phyloP scores from a whole-genome alignment of 1,284 basidiomycete genomes.

The Paramarasmius palmivorus region DNA sequence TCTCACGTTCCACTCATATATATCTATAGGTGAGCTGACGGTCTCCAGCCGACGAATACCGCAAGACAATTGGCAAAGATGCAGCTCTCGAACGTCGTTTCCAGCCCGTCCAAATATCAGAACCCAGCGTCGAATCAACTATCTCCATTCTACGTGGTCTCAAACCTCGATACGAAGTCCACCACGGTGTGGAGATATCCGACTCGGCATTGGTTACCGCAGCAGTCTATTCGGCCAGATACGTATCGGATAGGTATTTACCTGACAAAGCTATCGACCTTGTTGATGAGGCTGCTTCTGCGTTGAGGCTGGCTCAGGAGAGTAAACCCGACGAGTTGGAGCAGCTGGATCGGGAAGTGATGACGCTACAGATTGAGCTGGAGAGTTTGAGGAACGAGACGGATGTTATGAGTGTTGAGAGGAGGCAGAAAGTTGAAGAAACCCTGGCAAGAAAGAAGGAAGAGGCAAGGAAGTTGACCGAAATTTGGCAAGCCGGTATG shows the following conservation, averaged over 20 bases:
- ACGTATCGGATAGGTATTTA: conserved; percentile 84
- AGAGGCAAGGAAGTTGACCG: conserved; percentile 63
- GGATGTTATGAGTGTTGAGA: conserved; percentile 79
- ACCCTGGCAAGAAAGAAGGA: conserved; percentile 61
- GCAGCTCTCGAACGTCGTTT: conserved; percentile 89
- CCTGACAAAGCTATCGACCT: conserved; percentile 92
- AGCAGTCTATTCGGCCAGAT: conserved; percentile 81
- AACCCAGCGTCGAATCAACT: conserved; percentile 84
- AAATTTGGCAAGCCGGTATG: conserved; percentile 73
- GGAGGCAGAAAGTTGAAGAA: conserved; percentile 67
- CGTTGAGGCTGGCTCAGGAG: conserved; percentile 89
- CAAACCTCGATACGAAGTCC: conserved; percentile 84
- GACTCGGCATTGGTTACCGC: conserved; percentile 87
- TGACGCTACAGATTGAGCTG: conserved; percentile 89
- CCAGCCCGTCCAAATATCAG: conserved; percentile 85
- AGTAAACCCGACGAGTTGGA: conserved; percentile 89
- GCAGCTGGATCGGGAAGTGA: conserved; percentile 77
- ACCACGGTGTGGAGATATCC: conserved; percentile 90
- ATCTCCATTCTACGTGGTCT: conserved; percentile 89
- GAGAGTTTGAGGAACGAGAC: conserved; percentile 89
- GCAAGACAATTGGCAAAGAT: conserved; percentile 91
- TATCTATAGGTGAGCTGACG: neutral
- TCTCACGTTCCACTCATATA: conserved; percentile 13
- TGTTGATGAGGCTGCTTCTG: conserved; percentile 87
- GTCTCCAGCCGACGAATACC: conserved; percentile 77